Conservation (phyloP, 805 yeast genomes). For the Brettanomyces sp. region DNA sequence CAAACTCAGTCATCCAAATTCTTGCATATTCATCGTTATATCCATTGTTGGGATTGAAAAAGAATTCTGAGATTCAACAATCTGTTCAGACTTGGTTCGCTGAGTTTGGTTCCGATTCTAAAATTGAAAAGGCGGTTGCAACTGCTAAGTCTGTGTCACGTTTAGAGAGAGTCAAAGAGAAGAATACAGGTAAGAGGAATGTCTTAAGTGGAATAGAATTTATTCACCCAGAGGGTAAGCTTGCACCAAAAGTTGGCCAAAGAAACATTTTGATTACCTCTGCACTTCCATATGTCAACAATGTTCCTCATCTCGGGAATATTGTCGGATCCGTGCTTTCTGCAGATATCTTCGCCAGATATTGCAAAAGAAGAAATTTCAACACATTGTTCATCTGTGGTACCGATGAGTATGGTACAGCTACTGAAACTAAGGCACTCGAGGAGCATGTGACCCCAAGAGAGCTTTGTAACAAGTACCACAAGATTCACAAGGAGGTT, state of each 20-base stretch:
- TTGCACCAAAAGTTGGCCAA: slow-evolving; percentile 61
- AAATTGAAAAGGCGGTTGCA: slow-evolving; percentile 36
- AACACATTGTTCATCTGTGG: slow-evolving; percentile 88
- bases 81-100: slow-evolving; percentile 29
- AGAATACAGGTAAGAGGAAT: slow-evolving; percentile 30
- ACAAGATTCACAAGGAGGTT: slow-evolving; percentile 75
- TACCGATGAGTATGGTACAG: slow-evolving; percentile 99
- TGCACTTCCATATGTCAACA: slow-evolving; percentile 95
- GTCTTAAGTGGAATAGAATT: slow-evolving; percentile 13
- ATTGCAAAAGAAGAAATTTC: slow-evolving; percentile 79
- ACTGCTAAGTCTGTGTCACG: slow-evolving; percentile 38
- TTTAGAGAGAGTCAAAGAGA: slow-evolving; percentile 30
- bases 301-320: slow-evolving; percentile 97
- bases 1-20: slow-evolving; percentile 41
- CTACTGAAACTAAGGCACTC: slow-evolving; percentile 95
- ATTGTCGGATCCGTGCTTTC: slow-evolving; percentile 89
- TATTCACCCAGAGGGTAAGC: slow-evolving; percentile 22
- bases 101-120: slow-evolving; percentile 28
- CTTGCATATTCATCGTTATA: slow-evolving; percentile 52
- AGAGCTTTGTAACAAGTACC: slow-evolving; percentile 85
- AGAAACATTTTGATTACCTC: slow-evolving; percentile 86
- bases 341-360: slow-evolving; percentile 91
- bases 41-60: slow-evolving; percentile 24
- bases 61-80: neutral
- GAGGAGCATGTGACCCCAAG: slow-evolving; percentile 88